Evolutionary conservation across 2,329 filamentous ascomycete genomes (phyloP), one percentile per base, ranked within the genome.

Genomic region (Exophiala sideris): DNA sequence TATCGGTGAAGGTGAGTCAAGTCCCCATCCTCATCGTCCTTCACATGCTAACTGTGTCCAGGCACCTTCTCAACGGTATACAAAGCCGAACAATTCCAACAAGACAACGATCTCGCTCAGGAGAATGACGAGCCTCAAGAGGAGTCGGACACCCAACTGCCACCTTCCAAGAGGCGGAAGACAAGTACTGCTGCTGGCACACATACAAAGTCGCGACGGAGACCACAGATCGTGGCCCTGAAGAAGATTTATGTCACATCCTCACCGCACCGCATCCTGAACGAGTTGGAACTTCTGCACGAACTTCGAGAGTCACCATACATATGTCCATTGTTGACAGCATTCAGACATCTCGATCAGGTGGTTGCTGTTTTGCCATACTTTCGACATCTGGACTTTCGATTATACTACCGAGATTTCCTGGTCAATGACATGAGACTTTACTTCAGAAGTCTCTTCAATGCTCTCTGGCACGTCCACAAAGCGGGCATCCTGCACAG

Each of bases 181-280:
- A 71, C 57, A 29, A 57, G 60, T 66, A 36, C 64, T 69, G 49
- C 67, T 16, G 67, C 64, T 18, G 70, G 70, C 38, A 39, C 9
- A 44, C 20, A 36, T 14, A 34, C 21, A 8, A 35, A 48, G 21
- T 36, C 38, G 14, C 74, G 74, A 50, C 75, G 74, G 47, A 79
- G 75, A 62, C 78, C 87, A 20, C 89, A 87, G 68, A 97, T 87
- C 67, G 95, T 99, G 58, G 94, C 95, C 16, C 89, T 99, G 72
- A 99, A 99, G 76, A 99, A 99, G 76, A 99, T 99, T 64, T 99
- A 99, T 71, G 94, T 97, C 61, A 99, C 95, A 0, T 96, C 91
- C 59, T 96, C 91, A 62, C 94, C 94, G 0, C 80, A 86, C 24
- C 88, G 94, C 42, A 97, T 99, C 64, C 83, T 95, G 67, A 99